A percentile compares a stretch with the other conserved stretches of the same genome.
Evolutionary conservation across 176 grass and related monocot genomes (phyloP).

Genomic region (Avena eriantha): DNA sequence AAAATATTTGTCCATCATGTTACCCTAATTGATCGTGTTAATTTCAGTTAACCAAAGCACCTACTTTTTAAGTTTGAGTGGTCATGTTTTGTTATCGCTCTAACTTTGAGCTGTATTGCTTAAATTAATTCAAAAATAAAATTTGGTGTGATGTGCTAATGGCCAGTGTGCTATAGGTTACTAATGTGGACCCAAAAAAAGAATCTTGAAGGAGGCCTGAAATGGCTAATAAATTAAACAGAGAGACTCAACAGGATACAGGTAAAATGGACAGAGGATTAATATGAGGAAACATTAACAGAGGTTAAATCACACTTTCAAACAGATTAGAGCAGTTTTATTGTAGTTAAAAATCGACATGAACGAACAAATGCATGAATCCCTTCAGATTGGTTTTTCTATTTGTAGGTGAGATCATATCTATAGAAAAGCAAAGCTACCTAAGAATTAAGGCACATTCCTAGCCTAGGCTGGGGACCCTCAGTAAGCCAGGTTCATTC

Average conservation of each 20-base stretch:
- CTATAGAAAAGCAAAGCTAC: not conserved
- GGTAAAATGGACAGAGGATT: too few relatives aligned
- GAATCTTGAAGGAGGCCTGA: too few relatives aligned
- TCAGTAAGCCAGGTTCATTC: not conserved
- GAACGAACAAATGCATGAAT: not conserved
- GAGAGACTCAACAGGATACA: too few relatives aligned
- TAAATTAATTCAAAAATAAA: not conserved
- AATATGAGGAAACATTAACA: not conserved
- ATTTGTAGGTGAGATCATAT: not conserved
- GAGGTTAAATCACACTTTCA: not conserved
- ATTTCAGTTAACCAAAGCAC: too few relatives aligned
- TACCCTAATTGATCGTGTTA: too few relatives aligned
- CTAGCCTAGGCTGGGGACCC: not conserved
- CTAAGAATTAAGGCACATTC: not conserved
- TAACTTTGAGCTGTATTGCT: not conserved
- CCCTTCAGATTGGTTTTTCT: not conserved
- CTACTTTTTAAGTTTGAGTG: not conserved
- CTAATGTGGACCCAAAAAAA: too few relatives aligned
- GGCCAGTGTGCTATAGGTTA: not conserved
- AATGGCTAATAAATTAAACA: too few relatives aligned
- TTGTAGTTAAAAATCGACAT: not conserved
- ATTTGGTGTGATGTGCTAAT: not conserved
- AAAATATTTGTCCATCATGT: not conserved
- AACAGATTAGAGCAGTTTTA: not conserved
- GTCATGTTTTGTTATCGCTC: not conserved